Conservation (phyloP, 2,329 filamentous ascomycete genomes). For the Colletotrichum magnum region DNA sequence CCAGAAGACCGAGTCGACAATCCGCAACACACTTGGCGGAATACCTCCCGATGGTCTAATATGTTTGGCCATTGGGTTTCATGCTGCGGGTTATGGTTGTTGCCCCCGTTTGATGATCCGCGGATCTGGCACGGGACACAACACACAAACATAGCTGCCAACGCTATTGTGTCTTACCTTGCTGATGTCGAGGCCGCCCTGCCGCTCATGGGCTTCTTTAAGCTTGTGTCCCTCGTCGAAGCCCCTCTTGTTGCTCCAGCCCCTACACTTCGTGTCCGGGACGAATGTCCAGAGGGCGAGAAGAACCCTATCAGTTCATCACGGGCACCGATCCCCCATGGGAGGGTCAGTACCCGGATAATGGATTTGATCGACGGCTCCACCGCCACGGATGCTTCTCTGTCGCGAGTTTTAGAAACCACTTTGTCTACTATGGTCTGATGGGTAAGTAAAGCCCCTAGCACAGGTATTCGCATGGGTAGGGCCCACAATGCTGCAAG, state of each 20-base stretch:
- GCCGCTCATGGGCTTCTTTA: neutral
- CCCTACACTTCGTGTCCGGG: neutral
- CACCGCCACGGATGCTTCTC: neutral
- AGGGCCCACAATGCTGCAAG: too few relatives aligned
- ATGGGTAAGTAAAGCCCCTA: too few relatives aligned
- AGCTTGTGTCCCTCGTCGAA: slow-evolving; percentile 9
- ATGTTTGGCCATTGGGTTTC: slow-evolving; percentile 30
- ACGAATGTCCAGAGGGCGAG: neutral
- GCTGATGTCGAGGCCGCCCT: neutral
- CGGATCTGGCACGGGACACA: slow-evolving; percentile 38
- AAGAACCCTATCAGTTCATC: neutral
- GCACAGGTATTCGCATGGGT: too few relatives aligned
- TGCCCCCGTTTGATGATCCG: slow-evolving; percentile 41
- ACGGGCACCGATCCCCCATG: neutral
- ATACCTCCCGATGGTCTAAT: neutral
- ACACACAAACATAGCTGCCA: slow-evolving; percentile 27
- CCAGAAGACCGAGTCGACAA: neutral
- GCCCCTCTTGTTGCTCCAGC: neutral
- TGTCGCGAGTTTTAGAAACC: neutral
- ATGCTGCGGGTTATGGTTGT: slow-evolving; percentile 30
- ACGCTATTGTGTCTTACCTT: neutral
- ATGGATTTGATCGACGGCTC: neutral
- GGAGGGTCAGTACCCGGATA: neutral
- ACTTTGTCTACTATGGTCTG: too few relatives aligned
- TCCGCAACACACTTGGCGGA: neutral